These are phyloP conservation scores for Uronychia binucleata DNA, from an alignment of 73 alveolate species.

Conservation along the genomic window DNA sequence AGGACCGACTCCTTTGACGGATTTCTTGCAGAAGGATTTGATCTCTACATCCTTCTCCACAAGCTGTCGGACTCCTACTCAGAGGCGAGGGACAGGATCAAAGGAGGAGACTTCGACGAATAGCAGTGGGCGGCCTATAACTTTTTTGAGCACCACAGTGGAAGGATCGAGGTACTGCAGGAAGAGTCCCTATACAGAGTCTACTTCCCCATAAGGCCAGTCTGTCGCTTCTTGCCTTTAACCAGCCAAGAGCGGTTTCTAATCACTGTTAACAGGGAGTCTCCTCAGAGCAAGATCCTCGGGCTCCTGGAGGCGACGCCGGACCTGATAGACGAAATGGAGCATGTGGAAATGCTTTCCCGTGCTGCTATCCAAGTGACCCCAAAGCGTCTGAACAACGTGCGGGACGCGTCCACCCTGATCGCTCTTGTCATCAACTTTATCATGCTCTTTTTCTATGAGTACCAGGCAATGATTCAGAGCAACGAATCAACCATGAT, in stretches of 20 bases:
- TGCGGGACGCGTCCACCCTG: slow-evolving; percentile 40
- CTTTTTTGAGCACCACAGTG: slow-evolving; percentile 65
- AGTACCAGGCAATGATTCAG: neutral
- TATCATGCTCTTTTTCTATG: neutral
- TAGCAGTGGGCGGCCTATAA: slow-evolving; percentile 12
- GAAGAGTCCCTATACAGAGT: slow-evolving; percentile 70
- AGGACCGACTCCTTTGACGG: slow-evolving; percentile 37
- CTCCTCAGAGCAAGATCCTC: slow-evolving; percentile 74
- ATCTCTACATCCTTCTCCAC: slow-evolving; percentile 34
- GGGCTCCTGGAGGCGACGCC: slow-evolving; percentile 81
- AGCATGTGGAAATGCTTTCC: slow-evolving; percentile 80
- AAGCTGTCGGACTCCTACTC: slow-evolving; percentile 15
- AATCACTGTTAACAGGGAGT: slow-evolving; percentile 87
- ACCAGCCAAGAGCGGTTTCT: slow-evolving; percentile 71
- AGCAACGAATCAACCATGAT: neutral
- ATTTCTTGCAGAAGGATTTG: slow-evolving; percentile 54
- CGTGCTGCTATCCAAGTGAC: slow-evolving; percentile 36
- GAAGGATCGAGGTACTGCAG: slow-evolving; percentile 71
- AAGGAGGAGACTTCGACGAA: slow-evolving; percentile 31
- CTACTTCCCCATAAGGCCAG: slow-evolving; percentile 82
- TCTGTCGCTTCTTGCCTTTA: slow-evolving; percentile 62
- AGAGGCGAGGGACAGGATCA: neutral
- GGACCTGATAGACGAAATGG: slow-evolving; percentile 94
- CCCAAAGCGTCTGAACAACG: slow-evolving; percentile 31
- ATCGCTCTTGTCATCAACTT: slow-evolving; percentile 14